Conservation (phyloP, 768 basidiomycete genomes). For the Agaricus subrufescens region DNA sequence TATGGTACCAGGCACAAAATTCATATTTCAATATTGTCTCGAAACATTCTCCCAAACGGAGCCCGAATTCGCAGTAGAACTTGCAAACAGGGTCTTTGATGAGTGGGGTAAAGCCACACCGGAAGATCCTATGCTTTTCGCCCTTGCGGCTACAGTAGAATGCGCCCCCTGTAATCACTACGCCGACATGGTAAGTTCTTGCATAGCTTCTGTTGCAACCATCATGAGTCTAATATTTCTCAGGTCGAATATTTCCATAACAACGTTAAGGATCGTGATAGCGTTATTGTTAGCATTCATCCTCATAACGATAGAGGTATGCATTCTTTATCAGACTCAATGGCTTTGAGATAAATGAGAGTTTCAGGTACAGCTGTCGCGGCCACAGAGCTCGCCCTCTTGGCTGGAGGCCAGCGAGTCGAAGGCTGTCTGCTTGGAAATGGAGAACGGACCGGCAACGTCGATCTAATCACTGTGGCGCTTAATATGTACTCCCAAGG, state of each 20-base stretch:
- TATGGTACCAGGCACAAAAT: conserved; percentile 13
- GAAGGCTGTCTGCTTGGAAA: conserved; percentile 98
- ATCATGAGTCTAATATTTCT: background rate
- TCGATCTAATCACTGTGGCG: conserved; percentile 93
- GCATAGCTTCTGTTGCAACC: background rate
- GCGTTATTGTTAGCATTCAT: conserved; percentile 85
- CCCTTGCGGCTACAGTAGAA: conserved; percentile 94
- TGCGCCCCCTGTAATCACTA: conserved; percentile 96
- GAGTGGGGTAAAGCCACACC: conserved; percentile 86
- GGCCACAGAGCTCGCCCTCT: conserved; percentile 83
- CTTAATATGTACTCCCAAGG: conserved; percentile 97
- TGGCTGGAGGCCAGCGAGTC: conserved; percentile 92
- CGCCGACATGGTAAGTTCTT: conserved; percentile 75
- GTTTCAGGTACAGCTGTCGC: conserved; percentile 82
- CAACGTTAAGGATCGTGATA: conserved; percentile 83
- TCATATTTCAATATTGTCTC: conserved; percentile 76
- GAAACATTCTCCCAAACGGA: conserved; percentile 99
- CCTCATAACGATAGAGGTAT: conserved; percentile 94
- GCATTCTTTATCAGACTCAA: conserved; percentile 9
- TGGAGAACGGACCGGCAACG: conserved; percentile 97
- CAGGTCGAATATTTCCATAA: conserved; percentile 92
- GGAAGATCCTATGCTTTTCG: conserved; percentile 90
- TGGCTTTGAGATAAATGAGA: background rate
- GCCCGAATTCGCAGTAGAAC: conserved; percentile 85
- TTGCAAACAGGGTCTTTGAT: conserved; percentile 88